Conservation (phyloP, 2,329 filamentous ascomycete species). For the Cercospora brassicicola region DNA sequence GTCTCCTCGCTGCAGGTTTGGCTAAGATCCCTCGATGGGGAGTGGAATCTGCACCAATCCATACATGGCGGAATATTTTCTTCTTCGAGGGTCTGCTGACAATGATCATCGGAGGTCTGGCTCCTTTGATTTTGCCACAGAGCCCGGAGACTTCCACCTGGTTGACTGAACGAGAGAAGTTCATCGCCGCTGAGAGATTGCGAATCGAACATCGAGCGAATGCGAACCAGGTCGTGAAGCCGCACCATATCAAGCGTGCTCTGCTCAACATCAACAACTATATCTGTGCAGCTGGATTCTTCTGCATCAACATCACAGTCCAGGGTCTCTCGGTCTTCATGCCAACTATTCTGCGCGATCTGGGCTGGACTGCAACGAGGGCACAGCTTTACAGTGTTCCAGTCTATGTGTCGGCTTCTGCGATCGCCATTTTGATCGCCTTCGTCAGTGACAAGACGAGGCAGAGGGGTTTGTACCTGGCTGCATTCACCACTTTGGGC, state of each 20-base stretch:
- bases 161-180: conserved; percentile 55
- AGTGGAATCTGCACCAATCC: conserved; percentile 44
- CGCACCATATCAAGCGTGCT: conserved; percentile 53
- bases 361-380: conserved; percentile 61
- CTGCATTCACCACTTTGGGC: conserved; percentile 25
- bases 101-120: conserved; percentile 47
- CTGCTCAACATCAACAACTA: conserved; percentile 60
- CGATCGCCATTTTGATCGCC: conserved; percentile 28
- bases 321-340: conserved; percentile 47
- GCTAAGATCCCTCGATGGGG: conserved; percentile 57
- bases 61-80: conserved; percentile 62
- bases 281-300: conserved; percentile 59
- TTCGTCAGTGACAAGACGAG: conserved; percentile 30
- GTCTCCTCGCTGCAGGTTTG: conserved; percentile 39
- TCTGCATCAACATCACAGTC: conserved; percentile 62
- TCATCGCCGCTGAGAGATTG: conserved; percentile 56
- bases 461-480: conserved; percentile 28
- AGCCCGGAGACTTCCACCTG: conserved; percentile 52
- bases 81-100: conserved; percentile 63
- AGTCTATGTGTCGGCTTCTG: conserved; percentile 40
- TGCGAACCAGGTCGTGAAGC: conserved; percentile 50
- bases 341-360: conserved; percentile 59
- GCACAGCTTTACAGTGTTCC: conserved; percentile 45
- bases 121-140: conserved; percentile 56
- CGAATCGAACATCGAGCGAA: conserved; percentile 51